A percentile compares a stretch with the other conserved stretches of the same genome.
These are phyloP conservation scores for Fusarium metavorans DNA, from an alignment of 2,329 filamentous ascomycete species.

Conservation along the genomic window DNA sequence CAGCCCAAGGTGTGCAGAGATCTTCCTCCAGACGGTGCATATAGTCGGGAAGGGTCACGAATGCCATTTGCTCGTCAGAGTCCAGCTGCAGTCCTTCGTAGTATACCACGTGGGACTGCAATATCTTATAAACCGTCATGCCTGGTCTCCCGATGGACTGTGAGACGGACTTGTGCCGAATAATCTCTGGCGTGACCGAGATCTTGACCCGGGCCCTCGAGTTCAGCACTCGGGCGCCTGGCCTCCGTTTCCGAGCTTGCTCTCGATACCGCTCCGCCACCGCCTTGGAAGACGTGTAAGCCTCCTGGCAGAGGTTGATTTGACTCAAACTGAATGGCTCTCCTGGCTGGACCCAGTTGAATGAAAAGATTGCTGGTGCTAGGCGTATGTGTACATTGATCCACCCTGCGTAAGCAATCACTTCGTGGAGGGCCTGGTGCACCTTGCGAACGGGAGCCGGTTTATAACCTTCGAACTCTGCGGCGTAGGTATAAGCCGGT, in stretches of 20 bases:
- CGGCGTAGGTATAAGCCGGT: conserved; percentile 39
- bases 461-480: conserved; percentile 15
- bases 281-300: conserved; percentile 29
- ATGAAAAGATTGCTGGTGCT: conserved; percentile 39
- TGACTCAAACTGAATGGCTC: conserved; percentile 38
- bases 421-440: conserved; percentile 45
- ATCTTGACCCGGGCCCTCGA: conserved; percentile 48
- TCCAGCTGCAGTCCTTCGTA: conserved; percentile 44
- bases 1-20: conserved; percentile 19
- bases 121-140: conserved; percentile 35
- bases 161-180: conserved; percentile 31
- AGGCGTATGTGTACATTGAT: conserved; percentile 44
- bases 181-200: conserved; percentile 44
- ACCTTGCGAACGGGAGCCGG: conserved; percentile 20
- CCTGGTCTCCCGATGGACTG: conserved; percentile 18
- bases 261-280: conserved; percentile 15
- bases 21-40: conserved; percentile 29
- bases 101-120: conserved; percentile 46
- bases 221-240: background rate
- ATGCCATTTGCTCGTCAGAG: conserved; percentile 33
- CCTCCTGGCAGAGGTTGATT: conserved; percentile 35
- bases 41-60: conserved; percentile 37
- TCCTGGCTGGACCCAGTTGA: conserved; percentile 47
- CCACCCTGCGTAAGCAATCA: conserved; percentile 49
- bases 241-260: background rate